These are phyloP conservation scores for Scheffersomyces stambukii DNA, from an alignment of 1,139 yeast species.

Conservation along the genomic window DNA sequence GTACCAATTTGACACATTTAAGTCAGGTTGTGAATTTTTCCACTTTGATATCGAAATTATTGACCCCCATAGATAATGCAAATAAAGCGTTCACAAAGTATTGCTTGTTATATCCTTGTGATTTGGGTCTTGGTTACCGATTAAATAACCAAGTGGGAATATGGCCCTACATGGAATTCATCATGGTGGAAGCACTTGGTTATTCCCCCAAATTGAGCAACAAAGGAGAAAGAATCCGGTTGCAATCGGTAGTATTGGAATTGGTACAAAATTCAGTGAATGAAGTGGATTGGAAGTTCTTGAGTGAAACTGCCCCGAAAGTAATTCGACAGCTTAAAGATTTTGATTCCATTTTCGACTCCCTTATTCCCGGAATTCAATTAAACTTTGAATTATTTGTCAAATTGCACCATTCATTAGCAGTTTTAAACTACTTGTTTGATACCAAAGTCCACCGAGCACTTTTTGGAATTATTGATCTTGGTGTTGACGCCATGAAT, in stretches of 20 bases:
- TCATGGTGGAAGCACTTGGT: conserved; percentile 62
- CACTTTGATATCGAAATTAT: conserved; percentile 39
- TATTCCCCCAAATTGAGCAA: conserved; percentile 27
- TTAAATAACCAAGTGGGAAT: conserved; percentile 51
- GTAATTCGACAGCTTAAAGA: conserved; percentile 33
- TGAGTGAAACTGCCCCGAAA: conserved; percentile 37
- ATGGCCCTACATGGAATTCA: conserved; percentile 76
- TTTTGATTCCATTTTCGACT: conserved; percentile 45
- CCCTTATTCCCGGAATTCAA: conserved; percentile 15
- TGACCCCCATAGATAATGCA: conserved; percentile 19
- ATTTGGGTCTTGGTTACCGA: conserved; percentile 60
- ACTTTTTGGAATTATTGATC: conserved; percentile 47
- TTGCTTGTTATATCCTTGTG: conserved; percentile 55
- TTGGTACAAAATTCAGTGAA: conserved; percentile 51
- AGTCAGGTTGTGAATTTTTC: conserved; percentile 64
- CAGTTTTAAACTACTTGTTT: conserved; percentile 58
- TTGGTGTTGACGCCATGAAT: conserved; percentile 52
- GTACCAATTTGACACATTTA: conserved; percentile 32
- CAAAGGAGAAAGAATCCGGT: conserved; percentile 34
- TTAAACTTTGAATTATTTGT: conserved; percentile 32
- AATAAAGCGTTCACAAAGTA: conserved; percentile 34
- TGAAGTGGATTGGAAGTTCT: conserved; percentile 62
- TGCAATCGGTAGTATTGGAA: conserved; percentile 53
- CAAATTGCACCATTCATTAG: conserved; percentile 66
- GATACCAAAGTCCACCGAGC: conserved; percentile 54